Percentiles rank a stretch among this genome's conserved stretches.
phyloP scores from a whole-genome alignment of 768 basidiomycete species.

The Albatrellus ellisii region DNA sequence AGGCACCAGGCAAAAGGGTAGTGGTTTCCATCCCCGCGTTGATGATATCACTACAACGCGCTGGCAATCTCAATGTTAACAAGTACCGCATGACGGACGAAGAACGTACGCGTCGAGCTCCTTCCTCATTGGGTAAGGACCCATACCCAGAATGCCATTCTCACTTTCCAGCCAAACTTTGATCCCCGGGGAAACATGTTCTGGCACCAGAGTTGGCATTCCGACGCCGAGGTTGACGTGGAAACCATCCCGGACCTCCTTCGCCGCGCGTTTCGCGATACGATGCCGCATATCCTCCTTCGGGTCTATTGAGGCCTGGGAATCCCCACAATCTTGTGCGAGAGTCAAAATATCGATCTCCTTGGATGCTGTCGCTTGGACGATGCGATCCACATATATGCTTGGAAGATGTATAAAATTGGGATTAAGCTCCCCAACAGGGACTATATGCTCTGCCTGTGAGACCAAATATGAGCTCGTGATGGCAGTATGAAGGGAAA shows the following conservation, averaged over 20 bases:
- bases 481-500: too few species aligned
- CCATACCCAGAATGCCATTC: conserved; percentile 81
- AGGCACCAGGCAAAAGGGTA: conserved; percentile 81
- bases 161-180: conserved; percentile 81
- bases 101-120: conserved; percentile 60
- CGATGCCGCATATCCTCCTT: conserved; percentile 30
- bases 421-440: conserved; percentile 60
- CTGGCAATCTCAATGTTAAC: not conserved
- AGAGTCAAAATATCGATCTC: conserved; percentile 65
- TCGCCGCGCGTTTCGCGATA: conserved; percentile 76
- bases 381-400: conserved; percentile 80
- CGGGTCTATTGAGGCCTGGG: conserved; percentile 11
- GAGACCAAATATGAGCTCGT: too few species aligned
- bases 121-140: conserved; percentile 69
- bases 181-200: conserved; percentile 57
- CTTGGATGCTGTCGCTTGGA: conserved; percentile 61
- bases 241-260: conserved; percentile 75
- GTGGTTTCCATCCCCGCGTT: conserved; percentile 92
- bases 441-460: conserved; percentile 67
- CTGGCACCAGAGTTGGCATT: conserved; percentile 80
- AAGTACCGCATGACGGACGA: too few species aligned
- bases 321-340: conserved; percentile 1
- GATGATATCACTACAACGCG: conserved; percentile 54
- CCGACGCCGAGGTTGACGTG: conserved; percentile 84
- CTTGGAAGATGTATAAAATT: conserved; percentile 72